Base-by-base conservation (phyloP, 1,284 basidiomycete genomes). In the Sutorius eximius region DNA sequence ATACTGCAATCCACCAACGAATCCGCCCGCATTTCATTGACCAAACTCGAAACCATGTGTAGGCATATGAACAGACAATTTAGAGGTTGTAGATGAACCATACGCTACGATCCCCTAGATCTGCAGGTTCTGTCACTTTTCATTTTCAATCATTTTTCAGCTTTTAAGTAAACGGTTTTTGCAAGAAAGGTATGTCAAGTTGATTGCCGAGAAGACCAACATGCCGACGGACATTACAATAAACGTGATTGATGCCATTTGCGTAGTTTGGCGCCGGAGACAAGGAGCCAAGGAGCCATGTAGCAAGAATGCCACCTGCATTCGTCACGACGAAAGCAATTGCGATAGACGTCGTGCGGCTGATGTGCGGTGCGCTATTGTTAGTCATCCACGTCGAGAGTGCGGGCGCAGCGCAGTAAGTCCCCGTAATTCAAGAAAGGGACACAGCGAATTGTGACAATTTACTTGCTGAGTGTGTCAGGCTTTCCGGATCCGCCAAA, bases 301-400 rank as follows among this genome's bases (percentile, higher is more conserved):
- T 81, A 1, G 79, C 76, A 9, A 83, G 73, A 53, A 86, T 84
- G 9, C 81, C 84, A 13, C 83, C 83, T 0, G 72, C 69, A 64
- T 83, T 85, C 32, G 78, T 80, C 66, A 76, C 68, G 58, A 82
- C 76, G 59, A 82, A 82, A 0, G 75, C 79, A 30, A 82, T 69
- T 7, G 81, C 82, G 46, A 86, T 75, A 18, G 77, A 75, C 0
- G 81, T 80, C 5, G 82, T 82, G 38, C 82, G 75, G 42, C 81
- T 73, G 51, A 77, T 74, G 60, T 82, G 77, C 1, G 82, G 82
- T 0, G 78, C 73, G 22, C 80, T 75, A 67, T 86, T 86, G 66
- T 85, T 85, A 15, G 83, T 75, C 48, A 70, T 67, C 82, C 82
- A 84, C 0, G 81, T 77, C 5, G 72, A 68, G 24, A 79, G 56